Percentiles rank a stretch among this genome's conserved stretches.
phyloP scores from a whole-genome alignment of 1,284 basidiomycete species.

The Cystobasidium pallidum region DNA sequence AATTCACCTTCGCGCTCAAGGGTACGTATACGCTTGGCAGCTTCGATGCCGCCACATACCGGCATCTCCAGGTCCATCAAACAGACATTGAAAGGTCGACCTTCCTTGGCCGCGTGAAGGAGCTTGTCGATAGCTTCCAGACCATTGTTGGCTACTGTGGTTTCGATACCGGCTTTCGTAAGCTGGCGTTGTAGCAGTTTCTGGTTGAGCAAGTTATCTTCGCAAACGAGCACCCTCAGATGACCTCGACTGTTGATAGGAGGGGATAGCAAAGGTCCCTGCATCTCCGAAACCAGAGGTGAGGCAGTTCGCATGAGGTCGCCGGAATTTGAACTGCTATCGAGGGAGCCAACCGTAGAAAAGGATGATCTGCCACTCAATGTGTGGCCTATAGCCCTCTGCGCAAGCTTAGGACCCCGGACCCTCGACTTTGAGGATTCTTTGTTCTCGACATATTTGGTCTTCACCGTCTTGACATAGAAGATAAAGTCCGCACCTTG shows the following conservation, averaged over 20 bases:
- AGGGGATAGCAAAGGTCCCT: constrained; percentile 4
- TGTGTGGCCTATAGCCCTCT: constrained; percentile 28
- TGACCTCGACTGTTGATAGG: constrained; percentile 42
- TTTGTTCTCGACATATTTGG: constrained; percentile 17
- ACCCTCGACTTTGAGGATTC: constrained; percentile 2
- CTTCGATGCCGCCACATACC: constrained; percentile 47
- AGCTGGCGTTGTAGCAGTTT: constrained; percentile 58
- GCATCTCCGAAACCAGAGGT: neutral
- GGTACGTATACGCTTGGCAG: constrained; percentile 42
- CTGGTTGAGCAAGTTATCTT: constrained; percentile 59
- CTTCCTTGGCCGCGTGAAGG: constrained; percentile 29
- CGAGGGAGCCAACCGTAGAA: constrained; percentile 13
- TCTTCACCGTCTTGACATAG: constrained; percentile 54
- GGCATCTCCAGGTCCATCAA: constrained; percentile 49
- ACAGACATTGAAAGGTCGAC: constrained; percentile 24
- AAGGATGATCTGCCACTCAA: constrained; percentile 38
- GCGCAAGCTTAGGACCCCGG: constrained; percentile 15
- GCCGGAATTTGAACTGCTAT: neutral
- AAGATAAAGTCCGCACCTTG: constrained; percentile 55
- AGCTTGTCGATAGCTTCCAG: constrained; percentile 58
- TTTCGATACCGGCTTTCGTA: constrained; percentile 55
- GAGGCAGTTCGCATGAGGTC: neutral
- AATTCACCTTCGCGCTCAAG: constrained; percentile 43
- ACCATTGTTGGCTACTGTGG: constrained; percentile 58
- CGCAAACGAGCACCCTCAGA: constrained; percentile 54